Evolutionary conservation across 139 green algal genomes (phyloP), one percentile per base, ranked within the genome.

Genomic region (Chlorella sp.): DNA sequence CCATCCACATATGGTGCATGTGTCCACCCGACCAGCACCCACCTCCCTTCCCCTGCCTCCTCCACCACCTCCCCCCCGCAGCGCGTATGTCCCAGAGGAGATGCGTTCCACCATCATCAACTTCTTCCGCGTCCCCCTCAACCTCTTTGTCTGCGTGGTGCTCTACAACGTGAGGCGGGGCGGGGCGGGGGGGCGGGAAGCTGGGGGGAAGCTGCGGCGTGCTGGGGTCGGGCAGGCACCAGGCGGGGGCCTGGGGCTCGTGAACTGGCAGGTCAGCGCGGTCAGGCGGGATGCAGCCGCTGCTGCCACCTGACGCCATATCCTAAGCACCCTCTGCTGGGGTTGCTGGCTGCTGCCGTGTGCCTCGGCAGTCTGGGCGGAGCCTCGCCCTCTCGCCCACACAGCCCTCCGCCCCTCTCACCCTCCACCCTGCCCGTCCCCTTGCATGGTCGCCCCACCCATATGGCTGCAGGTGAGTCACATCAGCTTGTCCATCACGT

Each of bases 91-190:
- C 48, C 98, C 98, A 0, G 98, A 99, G 92, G 97, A 99, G 90
- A 92, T 96, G 86, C 93, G 98, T 24, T 96, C 95, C 80, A 99
- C 98, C 83, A 98, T 99, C 92, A 99, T 99, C 94, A 99, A 99
- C 95, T 95, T 97, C 88, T 99, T 99, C 97, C 93, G 98, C 36
- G 96, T 99, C 34, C 98, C 98, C 1, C 95, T 99, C 87, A 99
- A 99, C 94, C 77, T 98, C 34, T 99, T 99, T 86, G 98, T 99
- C 18, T 99, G 98, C 92, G 90, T 99, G 81, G 95, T 99, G 39
- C 95, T 99, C 18, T 98, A 97, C 93, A 98, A 99, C 90, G 97
- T 99, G 81, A 93, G 92, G 0, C 0, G 22, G 40, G 16, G 73
- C 73, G 24, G 64, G 64, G 64, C n/a, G n/a, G 48, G 48, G 48